A percentile compares a stretch with the other conserved stretches of the same genome.
These are phyloP conservation scores for Ophioceras dolichostomum DNA, from an alignment of 2,329 filamentous ascomycete species.

Conservation along the genomic window DNA sequence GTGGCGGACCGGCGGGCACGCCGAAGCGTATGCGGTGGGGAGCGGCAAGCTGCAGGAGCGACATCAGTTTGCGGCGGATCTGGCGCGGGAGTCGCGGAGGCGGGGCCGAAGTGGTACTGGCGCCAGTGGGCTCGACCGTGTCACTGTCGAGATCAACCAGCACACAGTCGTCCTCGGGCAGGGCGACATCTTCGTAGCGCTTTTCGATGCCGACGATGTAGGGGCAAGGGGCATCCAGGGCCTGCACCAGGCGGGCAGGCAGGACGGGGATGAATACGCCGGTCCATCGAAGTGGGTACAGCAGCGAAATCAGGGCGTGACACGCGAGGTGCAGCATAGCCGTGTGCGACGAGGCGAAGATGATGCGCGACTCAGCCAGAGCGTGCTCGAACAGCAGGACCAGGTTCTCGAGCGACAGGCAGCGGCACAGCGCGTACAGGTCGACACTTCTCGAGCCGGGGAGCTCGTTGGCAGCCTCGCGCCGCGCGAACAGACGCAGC, in stretches of 20 bases:
- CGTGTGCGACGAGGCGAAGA: conserved; percentile 89
- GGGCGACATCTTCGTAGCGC: conserved; percentile 71
- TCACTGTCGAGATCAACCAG: conserved; percentile 89
- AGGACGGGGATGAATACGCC: conserved; percentile 91
- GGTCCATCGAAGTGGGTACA: conserved; percentile 88
- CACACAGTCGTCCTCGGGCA: conserved; percentile 93
- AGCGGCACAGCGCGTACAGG: conserved; percentile 84
- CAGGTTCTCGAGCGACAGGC: conserved; percentile 82
- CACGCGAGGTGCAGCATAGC: conserved; percentile 92
- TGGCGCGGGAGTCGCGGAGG: conserved; percentile 77
- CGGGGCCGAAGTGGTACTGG: too few species aligned
- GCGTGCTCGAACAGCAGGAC: conserved; percentile 88
- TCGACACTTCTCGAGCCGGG: conserved; percentile 86
- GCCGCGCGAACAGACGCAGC: conserved; percentile 80
- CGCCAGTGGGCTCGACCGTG: conserved; percentile 76
- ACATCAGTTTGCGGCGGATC: conserved; percentile 78
- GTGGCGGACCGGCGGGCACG: conserved; percentile 76
- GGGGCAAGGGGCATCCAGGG: conserved; percentile 86
- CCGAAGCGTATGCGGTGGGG: conserved; percentile 82
- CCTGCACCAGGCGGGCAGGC: conserved; percentile 76
- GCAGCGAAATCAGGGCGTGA: conserved; percentile 68
- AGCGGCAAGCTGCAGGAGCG: conserved; percentile 77
- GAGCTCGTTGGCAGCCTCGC: conserved; percentile 86
- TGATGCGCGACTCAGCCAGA: conserved; percentile 86
- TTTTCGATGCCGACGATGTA: conserved; percentile 96